Base-by-base conservation (phyloP, 139 green algal genomes). In the Mesotaenium endlicherianum region DNA sequence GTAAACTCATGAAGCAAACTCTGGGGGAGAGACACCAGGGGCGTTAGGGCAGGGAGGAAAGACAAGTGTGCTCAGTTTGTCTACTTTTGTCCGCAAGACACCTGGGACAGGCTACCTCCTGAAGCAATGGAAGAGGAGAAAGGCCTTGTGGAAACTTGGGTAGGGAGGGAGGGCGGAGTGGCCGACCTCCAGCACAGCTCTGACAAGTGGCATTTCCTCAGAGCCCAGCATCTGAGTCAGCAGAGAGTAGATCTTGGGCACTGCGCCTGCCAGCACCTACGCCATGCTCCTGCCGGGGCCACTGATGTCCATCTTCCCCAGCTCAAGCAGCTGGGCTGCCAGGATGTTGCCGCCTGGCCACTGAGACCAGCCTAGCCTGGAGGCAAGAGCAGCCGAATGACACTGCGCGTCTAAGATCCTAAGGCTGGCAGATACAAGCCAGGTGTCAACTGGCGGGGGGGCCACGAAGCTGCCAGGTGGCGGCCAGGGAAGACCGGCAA, bases 291-390 rank as follows among this genome's bases (percentile, higher is more conserved):
- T 26, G 91, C 86, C 2, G 34, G 1, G 8, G 36, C 17, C 47
- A 31, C 47, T n/a, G n/a, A n/a, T n/a, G n/a, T n/a, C 75, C 76
- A 43, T 3, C 45, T 49, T n/a, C n/a, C 57, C 55, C 20, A 94
- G 83, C 81, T 93, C 83, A 60, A 93, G 49, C 31, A 95, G 88
- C 81, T 95, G 92, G 11, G 88, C 90, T 38, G 88, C 89, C 45
- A 94, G 80, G 34, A 92, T 86, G 41, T 60, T 87, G 0, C 85
- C 69, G 30, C 80, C 74, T 17, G 87, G 90, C 1, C 59, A 72
- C 11, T 20, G 30, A 1, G 72, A 67, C 92, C 92, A 95, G 11
- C 91, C 92, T 50, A 94, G 88, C 39, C 83, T 70, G 40, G 68
- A 1, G 3, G 30, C 45, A 39, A 87, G 53, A 39, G 81, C 50